Base-by-base conservation (phyloP, 2,329 filamentous ascomycete genomes). In the Colletotrichum tabaci region DNA sequence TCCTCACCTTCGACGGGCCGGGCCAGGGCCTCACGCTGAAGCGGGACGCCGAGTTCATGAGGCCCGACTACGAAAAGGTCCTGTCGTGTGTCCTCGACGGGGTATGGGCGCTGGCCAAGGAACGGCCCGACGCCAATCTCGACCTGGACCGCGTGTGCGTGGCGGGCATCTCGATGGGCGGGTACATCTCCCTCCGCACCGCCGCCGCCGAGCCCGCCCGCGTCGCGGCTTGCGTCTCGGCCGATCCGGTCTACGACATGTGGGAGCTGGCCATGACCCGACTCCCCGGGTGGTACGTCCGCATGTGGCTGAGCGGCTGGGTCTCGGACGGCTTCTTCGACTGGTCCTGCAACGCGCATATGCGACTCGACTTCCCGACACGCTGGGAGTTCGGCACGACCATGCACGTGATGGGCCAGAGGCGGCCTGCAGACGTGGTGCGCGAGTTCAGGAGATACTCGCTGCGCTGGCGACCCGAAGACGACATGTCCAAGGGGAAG, bases 1-100 rank as follows among this genome's bases (percentile, higher is more conserved):
- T 82, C 1, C 65, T 87, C 7, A 84, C 78, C 0, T 85, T 85
- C 44, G 84, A 87, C 2, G 84, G 84, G 0, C 85, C 85, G 0
- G 85, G 84, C 0, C 85, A 87, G 68, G 84, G 85, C 0, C 75
- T 84, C 15, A 71, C 78, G 3, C 75, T 84, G 0, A 75, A 76
- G 2, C 72, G 74, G 0, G 66, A 80, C 30, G 74, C 76, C 44
- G 42, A 80, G 4, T 61, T 52, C 2, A 75, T 84, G 70, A 77
- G 82, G 0, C 80, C 80, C 0, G 83, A 85, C 73, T 84, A 79
- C 76, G 83, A 85, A 58, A 62, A 72, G 0, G 82, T 85, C 2
- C 74, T 74, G 1, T 57, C 66, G 9, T 49, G 65, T 3, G 81
- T 84, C 4, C 52, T 85, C 1, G 77, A 83, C 64, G 74, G 76